Percentiles rank a stretch among this genome's conserved stretches.
These are phyloP conservation scores for Ceratobasidium papillatum DNA, from an alignment of 1,284 basidiomycete genomes.

Conservation along the genomic window DNA sequence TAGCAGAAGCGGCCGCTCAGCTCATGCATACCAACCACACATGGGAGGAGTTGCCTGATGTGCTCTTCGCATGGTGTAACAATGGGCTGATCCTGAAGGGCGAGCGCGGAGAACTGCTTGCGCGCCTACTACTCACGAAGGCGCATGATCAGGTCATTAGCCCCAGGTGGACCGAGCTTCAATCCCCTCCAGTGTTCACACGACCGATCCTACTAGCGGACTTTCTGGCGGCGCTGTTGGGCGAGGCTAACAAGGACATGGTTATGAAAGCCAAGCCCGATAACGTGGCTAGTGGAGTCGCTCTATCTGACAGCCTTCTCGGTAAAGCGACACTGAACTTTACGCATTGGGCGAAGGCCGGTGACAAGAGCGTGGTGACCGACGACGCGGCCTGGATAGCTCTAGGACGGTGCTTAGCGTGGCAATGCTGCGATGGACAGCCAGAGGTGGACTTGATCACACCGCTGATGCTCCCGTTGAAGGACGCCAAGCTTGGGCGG, in stretches of 20 bases:
- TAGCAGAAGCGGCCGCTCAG: slow-evolving; percentile 45
- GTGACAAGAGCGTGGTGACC: not conserved
- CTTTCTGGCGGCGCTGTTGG: not conserved
- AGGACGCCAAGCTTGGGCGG: not conserved
- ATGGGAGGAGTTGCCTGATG: not conserved
- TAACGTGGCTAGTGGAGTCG: not conserved
- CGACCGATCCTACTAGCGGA: not conserved
- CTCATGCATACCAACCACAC: not conserved
- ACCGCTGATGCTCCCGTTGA: not conserved
- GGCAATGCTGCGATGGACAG: not conserved
- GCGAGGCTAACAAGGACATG: not conserved
- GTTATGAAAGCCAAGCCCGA: not conserved
- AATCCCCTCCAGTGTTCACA: not conserved
- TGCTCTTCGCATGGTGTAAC: not conserved
- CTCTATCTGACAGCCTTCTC: not conserved
- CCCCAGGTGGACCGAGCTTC: not conserved
- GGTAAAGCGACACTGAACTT: not conserved
- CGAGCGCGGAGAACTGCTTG: slow-evolving; percentile 1
- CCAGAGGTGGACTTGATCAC: not conserved
- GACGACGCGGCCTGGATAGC: not conserved
- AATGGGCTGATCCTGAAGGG: slow-evolving; percentile 2
- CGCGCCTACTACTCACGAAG: not conserved
- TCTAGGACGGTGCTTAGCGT: not conserved
- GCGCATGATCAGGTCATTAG: not conserved
- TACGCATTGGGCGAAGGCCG: not conserved